phyloP scores from a whole-genome alignment of 2,329 filamentous ascomycete genomes.

The Oidium heveae region DNA sequence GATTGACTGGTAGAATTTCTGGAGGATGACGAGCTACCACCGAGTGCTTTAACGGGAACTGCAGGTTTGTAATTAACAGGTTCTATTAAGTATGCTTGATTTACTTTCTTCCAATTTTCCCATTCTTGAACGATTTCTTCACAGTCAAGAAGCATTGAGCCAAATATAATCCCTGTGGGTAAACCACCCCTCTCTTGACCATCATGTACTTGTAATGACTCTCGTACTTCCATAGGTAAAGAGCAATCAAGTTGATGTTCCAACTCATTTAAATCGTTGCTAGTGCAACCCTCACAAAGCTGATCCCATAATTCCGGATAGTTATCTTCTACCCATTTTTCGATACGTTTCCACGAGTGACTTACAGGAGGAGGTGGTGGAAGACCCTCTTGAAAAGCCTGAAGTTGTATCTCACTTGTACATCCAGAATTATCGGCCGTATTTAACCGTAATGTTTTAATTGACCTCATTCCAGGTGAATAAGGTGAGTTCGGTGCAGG shows the following conservation, averaged over 20 bases:
- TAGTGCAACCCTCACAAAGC: slow-evolving; percentile 70
- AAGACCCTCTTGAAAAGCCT: slow-evolving; percentile 75
- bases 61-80: slow-evolving; percentile 31
- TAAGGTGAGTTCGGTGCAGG: slow-evolving; percentile 47
- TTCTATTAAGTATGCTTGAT: slow-evolving; percentile 50
- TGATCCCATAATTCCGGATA: slow-evolving; percentile 90
- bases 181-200: slow-evolving; percentile 86
- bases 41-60: slow-evolving; percentile 45
- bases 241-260: slow-evolving; percentile 92
- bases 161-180: slow-evolving; percentile 80
- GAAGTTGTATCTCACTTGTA: slow-evolving; percentile 77
- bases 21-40: slow-evolving; percentile 45
- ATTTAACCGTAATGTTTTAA: slow-evolving; percentile 38
- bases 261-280: slow-evolving; percentile 87
- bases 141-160: slow-evolving; percentile 87
- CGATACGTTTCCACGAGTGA: slow-evolving; percentile 88
- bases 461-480: slow-evolving; percentile 71
- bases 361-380: slow-evolving; percentile 68
- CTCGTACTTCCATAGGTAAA: slow-evolving; percentile 74
- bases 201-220: slow-evolving; percentile 76
- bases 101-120: slow-evolving; percentile 87
- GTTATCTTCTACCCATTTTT: slow-evolving; percentile 80
- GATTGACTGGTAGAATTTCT: slow-evolving; percentile 28
- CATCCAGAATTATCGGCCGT: slow-evolving; percentile 44
- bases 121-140: slow-evolving; percentile 97